Evolutionary conservation across 768 basidiomycete genomes (phyloP).

Genomic region (Antrodiella citrinella): DNA sequence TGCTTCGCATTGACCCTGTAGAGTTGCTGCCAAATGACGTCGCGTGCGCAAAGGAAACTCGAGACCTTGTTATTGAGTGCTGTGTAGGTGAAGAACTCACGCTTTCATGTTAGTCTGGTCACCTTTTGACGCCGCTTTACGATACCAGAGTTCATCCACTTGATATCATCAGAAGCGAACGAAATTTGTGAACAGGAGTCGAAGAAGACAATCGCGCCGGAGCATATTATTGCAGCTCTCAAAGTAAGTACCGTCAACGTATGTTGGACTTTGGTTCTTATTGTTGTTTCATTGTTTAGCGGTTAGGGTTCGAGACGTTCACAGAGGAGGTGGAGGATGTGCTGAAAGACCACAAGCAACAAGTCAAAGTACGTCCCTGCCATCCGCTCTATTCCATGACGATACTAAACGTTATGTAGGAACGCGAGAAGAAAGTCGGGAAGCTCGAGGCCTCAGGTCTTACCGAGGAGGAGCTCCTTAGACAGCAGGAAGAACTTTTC

Average conservation of each 20-base stretch:
- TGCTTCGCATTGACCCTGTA: slow-evolving; percentile 24
- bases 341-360: slow-evolving; percentile 92
- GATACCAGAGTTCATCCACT: slow-evolving; percentile 88
- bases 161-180: slow-evolving; percentile 96
- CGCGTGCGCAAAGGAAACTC: slow-evolving; percentile 89
- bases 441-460: slow-evolving; percentile 84
- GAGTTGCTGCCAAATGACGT: slow-evolving; percentile 87
- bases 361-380: slow-evolving; percentile 69
- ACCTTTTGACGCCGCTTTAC: slow-evolving; percentile 2
- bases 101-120: not conserved
- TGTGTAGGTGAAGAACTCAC: slow-evolving; percentile 84
- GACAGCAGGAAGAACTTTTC: slow-evolving; percentile 85
- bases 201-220: slow-evolving; percentile 98
- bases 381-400: not conserved
- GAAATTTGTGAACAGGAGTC: slow-evolving; percentile 97
- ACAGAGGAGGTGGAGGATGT: slow-evolving; percentile 87
- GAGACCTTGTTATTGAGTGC: slow-evolving; percentile 95
- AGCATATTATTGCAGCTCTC: slow-evolving; percentile 89
- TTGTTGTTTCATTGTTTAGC: slow-evolving; percentile 41
- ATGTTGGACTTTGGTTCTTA: not conserved
- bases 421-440: slow-evolving; percentile 87
- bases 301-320: slow-evolving; percentile 89
- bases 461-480: slow-evolving; percentile 83
- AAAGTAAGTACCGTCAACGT: slow-evolving; percentile 44
- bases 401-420: slow-evolving; percentile 34